Percentiles rank a stretch among this genome's conserved stretches.
Conservation (phyloP, 352 stramenopile species). For the Globisporangium mamillatum region DNA sequence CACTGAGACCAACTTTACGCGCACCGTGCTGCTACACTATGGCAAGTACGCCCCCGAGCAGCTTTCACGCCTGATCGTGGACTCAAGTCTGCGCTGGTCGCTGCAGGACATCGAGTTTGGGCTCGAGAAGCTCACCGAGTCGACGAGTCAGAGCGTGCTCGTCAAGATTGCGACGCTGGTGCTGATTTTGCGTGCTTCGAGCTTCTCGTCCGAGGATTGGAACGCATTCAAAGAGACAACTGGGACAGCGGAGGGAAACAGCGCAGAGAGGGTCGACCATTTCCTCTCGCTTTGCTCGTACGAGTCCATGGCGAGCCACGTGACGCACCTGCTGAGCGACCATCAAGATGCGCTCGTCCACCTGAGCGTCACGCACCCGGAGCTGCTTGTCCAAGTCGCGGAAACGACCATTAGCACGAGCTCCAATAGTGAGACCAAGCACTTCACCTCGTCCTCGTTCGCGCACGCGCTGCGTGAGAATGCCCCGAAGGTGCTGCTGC, state of each 20-base stretch:
- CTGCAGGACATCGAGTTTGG: slow-evolving; percentile 68
- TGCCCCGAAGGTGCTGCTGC: slow-evolving; percentile 38
- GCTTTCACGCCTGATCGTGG: slow-evolving; percentile 64
- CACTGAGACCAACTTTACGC: slow-evolving; percentile 38
- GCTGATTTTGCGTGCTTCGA: slow-evolving; percentile 46
- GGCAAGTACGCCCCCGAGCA: slow-evolving; percentile 73
- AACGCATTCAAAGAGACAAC: slow-evolving; percentile 15
- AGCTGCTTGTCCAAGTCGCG: slow-evolving; percentile 45
- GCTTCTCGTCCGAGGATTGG: slow-evolving; percentile 30
- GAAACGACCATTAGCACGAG: background rate
- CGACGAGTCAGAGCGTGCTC: slow-evolving; percentile 43
- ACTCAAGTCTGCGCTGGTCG: slow-evolving; percentile 70
- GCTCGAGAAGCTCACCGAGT: slow-evolving; percentile 49
- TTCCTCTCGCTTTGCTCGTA: slow-evolving; percentile 29
- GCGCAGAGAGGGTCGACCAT: background rate
- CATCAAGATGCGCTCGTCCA: slow-evolving; percentile 49
- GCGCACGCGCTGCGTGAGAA: slow-evolving; percentile 41
- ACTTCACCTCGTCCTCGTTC: slow-evolving; percentile 41
- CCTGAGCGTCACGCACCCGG: slow-evolving; percentile 55
- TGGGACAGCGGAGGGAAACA: background rate
- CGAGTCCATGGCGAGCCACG: slow-evolving; percentile 31
- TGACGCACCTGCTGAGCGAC: slow-evolving; percentile 40
- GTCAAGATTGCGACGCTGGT: slow-evolving; percentile 68
- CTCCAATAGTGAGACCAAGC: background rate
- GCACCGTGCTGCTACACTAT: slow-evolving; percentile 67